Evolutionary conservation across 495 filamentous ascomycete genomes (phyloP), one percentile per base, ranked within the genome.

Genomic region (Extremus antarcticus): DNA sequence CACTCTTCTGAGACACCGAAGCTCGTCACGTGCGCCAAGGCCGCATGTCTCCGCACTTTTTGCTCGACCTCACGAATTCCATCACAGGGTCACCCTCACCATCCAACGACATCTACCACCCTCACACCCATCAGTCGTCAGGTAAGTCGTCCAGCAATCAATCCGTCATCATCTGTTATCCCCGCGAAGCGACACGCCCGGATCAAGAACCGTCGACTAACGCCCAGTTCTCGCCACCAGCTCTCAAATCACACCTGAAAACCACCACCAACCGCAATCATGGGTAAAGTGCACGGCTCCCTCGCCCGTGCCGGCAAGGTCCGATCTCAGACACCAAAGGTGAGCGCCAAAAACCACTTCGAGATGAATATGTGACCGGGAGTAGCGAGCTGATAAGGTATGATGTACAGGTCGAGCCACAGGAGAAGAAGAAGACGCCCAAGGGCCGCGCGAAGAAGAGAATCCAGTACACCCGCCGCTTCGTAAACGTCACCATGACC

Each of bases 401-500:
- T 29, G 41, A 23, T 32, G 1, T 48, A 60, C 70, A 88, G 85
- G 87, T 91, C 65, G 87, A 92, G 75, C 82, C 82, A 43, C 85
- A 89, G 75, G 87, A 92, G 80, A 92, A 92, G 79, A 80, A 86
- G 73, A 90, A 90, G 82, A 79, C 78, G 63, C 92, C 92, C 71
- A 97, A 99, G 83, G 92, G 92, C 71, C 89, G 92, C 65, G 92
- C 92, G 63, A 91, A 91, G 84, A 99, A 98, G 89, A 84, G 92
- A 67, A 84, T 95, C 66, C 80, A 78, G 62, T 98, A 99, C 80
- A 97, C 90, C 64, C 86, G 92, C 71, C 90, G 92, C 64, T 99
- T 99, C 81, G 94, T 99, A 63, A 99, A 97, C 79, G 90, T 99
- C 70, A 94, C 89, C 65, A 79, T 96, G 82, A 95, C 92, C 56